phyloP scores from a whole-genome alignment of 2,329 filamentous ascomycete species.

The Stemphylium lycopersici region DNA sequence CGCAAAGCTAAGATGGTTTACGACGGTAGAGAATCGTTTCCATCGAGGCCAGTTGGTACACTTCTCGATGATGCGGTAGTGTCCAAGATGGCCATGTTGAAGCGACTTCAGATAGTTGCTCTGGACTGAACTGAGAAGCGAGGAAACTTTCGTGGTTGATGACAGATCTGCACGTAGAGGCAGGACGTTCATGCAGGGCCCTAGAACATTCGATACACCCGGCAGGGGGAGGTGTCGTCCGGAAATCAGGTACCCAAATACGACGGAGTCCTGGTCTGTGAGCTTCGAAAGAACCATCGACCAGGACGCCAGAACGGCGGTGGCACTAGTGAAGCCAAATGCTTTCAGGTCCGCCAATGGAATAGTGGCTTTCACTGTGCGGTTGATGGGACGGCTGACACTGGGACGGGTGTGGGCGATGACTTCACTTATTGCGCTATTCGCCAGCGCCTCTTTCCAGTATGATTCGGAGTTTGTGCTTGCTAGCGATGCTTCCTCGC shows the following conservation, averaged over 20 bases:
- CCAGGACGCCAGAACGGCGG: constrained; percentile 3
- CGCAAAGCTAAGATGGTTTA: constrained; percentile 8
- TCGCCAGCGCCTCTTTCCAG: constrained; percentile 1
- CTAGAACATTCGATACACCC: not conserved
- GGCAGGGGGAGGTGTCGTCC: constrained; percentile 3
- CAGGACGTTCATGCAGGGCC: constrained; percentile 7
- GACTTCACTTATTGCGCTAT: constrained; percentile 2
- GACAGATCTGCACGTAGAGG: not conserved
- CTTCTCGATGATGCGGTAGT: constrained; percentile 7
- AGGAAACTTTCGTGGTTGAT: not conserved
- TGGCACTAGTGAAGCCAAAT: constrained; percentile 1
- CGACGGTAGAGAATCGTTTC: constrained; percentile 7
- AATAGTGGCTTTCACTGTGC: not conserved
- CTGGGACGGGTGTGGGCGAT: not conserved
- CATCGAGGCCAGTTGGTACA: constrained; percentile 9
- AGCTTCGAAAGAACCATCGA: constrained; percentile 3
- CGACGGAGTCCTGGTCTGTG: not conserved
- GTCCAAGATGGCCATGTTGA: constrained; percentile 4
- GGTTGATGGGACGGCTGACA: not conserved
- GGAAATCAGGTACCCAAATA: constrained; percentile 7
- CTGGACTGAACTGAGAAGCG: constrained; percentile 3
- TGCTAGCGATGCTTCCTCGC: not conserved
- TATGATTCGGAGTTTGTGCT: not conserved
- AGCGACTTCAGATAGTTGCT: constrained; percentile 6
- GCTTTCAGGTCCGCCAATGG: constrained; percentile 1